Base-by-base conservation (phyloP, 1,139 yeast species). In the Spathaspora sp. region DNA sequence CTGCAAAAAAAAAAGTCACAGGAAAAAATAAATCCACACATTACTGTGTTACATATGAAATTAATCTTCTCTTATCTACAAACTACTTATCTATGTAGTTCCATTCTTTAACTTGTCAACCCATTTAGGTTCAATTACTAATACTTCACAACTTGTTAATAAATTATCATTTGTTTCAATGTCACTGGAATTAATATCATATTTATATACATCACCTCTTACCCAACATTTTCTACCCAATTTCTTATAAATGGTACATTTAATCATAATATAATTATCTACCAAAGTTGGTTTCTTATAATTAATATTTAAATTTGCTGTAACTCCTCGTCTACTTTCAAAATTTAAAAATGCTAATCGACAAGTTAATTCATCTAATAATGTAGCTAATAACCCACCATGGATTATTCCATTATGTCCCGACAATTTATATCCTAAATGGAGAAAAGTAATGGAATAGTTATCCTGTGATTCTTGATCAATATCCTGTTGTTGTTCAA, bases 371-470 rank as follows among this genome's bases (percentile, higher is more conserved):
- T 80, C 84, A 54, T 80, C 84, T 42, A 79, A 63, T 24, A 79
- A 60, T 0, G 83, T 77, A 2, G 83, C 83, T 41, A 76, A 62
- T 38, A 79, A 65, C 0, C 84, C 84, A 1, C 84, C 84, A 55
- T 79, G 84, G n/a, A 79, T 71, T 6, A 79, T 75, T 4, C 74
- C 74, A 10, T 67, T 62, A 56, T 80, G 84, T 1, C 82, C 82
- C 0, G 80, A 68, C 18, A 79, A 61, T 47, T 64, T 61, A 8
- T 66, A 57, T 1, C 83, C 84, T 36, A 80, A 58, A 43, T 69
- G 73, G 56, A 76, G 71, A 43, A 78, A 70, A 0, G 80, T 76
- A 16, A 63, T 43, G 2, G 65, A 58, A 45, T 48, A 58, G 44
- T 64, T 63, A 23, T 56, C 54, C 11, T 43, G 52, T 2, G 47